Conservation (phyloP, 257 asterid species). For the Phtheirospermum japonicum region DNA sequence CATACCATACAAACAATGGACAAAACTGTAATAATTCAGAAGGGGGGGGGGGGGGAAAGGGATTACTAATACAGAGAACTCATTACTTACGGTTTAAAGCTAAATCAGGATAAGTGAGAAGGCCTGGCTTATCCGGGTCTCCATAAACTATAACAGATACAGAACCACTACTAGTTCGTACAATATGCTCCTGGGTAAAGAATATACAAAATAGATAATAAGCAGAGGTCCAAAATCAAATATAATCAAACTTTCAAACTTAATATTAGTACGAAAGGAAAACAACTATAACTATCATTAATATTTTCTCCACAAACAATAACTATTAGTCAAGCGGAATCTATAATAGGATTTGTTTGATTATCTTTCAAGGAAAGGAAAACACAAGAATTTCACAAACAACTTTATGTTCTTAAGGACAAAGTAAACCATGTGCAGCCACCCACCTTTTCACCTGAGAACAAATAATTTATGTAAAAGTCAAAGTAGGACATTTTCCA, state of each 20-base stretch:
- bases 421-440: constrained; percentile 30
- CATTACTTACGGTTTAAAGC: constrained; percentile 84
- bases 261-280: constrained; percentile 13
- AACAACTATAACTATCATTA: constrained; percentile 19
- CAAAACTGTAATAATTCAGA: constrained; percentile 20
- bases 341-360: constrained; percentile 27
- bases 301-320: constrained; percentile 17
- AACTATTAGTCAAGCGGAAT: constrained; percentile 26
- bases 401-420: constrained; percentile 33
- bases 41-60: constrained; percentile 21
- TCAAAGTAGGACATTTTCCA: constrained; percentile 26
- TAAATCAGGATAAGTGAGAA: constrained; percentile 91
- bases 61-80: background rate
- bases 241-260: constrained; percentile 12
- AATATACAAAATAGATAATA: constrained; percentile 20
- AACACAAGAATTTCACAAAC: constrained; percentile 25
- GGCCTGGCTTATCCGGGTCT: constrained; percentile 88
- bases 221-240: constrained; percentile 19
- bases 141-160: constrained; percentile 87
- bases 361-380: constrained; percentile 38
- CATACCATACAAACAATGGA: background rate
- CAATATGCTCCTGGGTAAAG: constrained; percentile 71
- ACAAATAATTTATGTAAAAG: constrained; percentile 26
- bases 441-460: constrained; percentile 35
- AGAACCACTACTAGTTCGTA: constrained; percentile 70